A percentile compares a stretch with the other conserved stretches of the same genome.
Conservation (phyloP, 805 yeast species). For the Peterozyma xylosa region DNA sequence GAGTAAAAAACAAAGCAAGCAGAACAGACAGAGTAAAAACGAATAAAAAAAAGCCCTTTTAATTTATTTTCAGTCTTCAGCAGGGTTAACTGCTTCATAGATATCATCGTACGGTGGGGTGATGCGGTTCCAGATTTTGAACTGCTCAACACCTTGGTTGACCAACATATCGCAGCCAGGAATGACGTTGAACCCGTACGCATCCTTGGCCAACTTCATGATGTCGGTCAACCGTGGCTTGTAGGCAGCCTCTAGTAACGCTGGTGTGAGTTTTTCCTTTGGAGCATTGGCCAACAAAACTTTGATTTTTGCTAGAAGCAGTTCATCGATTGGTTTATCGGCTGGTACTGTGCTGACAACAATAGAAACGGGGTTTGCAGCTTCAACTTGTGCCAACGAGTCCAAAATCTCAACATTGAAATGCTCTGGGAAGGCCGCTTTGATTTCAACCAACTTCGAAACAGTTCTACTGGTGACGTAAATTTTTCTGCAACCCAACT, state of each 20-base stretch:
- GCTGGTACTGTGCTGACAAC: conserved; percentile 83
- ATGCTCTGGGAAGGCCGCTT: conserved; percentile 48
- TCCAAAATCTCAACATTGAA: conserved; percentile 55
- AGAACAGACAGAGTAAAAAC: too few species aligned
- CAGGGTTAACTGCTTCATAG: conserved; percentile 47
- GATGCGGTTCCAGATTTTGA: conserved; percentile 65
- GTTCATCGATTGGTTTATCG: conserved; percentile 56
- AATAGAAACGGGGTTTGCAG: conserved; percentile 43
- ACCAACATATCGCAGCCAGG: conserved; percentile 91
- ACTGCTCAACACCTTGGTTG: conserved; percentile 89
- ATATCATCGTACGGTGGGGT: conserved; percentile 57
- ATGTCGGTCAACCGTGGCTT: conserved; percentile 83
- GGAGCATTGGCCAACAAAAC: conserved; percentile 33
- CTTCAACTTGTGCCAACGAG: conserved; percentile 33
- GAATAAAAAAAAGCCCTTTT: too few species aligned
- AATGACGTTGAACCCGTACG: conserved; percentile 69
- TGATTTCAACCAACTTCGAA: conserved; percentile 54
- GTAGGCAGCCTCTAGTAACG: conserved; percentile 87
- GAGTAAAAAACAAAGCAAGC: too few species aligned
- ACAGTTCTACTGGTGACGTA: conserved; percentile 77
- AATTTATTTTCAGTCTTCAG: too few species aligned
- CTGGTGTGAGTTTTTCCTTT: conserved; percentile 34
- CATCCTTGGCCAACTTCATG: conserved; percentile 65
- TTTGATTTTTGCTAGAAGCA: conserved; percentile 40
- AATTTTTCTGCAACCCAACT: conserved; percentile 70